phyloP scores from a whole-genome alignment of 2,329 filamentous ascomycete species.

The Trichoderma sp. region DNA sequence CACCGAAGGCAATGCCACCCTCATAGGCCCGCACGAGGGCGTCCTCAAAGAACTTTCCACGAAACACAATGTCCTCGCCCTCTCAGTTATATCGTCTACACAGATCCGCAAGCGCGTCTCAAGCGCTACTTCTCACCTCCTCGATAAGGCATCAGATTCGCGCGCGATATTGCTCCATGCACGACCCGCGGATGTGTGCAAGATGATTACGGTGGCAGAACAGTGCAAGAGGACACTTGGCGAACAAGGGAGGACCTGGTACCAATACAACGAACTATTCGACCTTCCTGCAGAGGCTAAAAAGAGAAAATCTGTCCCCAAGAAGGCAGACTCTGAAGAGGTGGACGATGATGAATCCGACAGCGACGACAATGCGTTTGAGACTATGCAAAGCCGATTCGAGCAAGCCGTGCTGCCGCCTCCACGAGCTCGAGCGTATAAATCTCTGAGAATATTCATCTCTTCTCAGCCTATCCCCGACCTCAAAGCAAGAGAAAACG shows the following conservation, averaged over 20 bases:
- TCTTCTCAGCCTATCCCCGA: slow-evolving; percentile 58
- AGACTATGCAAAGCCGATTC: slow-evolving; percentile 61
- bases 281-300: slow-evolving; percentile 46
- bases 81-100: slow-evolving; percentile 63
- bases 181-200: slow-evolving; percentile 57
- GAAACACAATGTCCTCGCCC: slow-evolving; percentile 55
- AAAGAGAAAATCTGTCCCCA: slow-evolving; percentile 37
- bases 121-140: slow-evolving; percentile 51
- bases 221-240: slow-evolving; percentile 63
- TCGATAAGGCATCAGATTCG: slow-evolving; percentile 34
- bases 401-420: slow-evolving; percentile 56
- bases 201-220: slow-evolving; percentile 70
- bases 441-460: slow-evolving; percentile 65
- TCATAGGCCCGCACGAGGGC: slow-evolving; percentile 47
- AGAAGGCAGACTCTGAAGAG: slow-evolving; percentile 49
- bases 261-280: slow-evolving; percentile 62
- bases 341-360: slow-evolving; percentile 40
- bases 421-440: slow-evolving; percentile 50
- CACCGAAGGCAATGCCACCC: slow-evolving; percentile 30
- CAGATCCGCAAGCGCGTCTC: slow-evolving; percentile 60
- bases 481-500: slow-evolving; percentile 53
- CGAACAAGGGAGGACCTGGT: slow-evolving; percentile 53
- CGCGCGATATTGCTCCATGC: slow-evolving; percentile 56
- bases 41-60: slow-evolving; percentile 50
- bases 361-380: slow-evolving; percentile 54